Percentiles rank a stretch among this genome's conserved stretches.
These are phyloP conservation scores for Lactarius hengduanensis DNA, from an alignment of 768 basidiomycete species.

Conservation along the genomic window DNA sequence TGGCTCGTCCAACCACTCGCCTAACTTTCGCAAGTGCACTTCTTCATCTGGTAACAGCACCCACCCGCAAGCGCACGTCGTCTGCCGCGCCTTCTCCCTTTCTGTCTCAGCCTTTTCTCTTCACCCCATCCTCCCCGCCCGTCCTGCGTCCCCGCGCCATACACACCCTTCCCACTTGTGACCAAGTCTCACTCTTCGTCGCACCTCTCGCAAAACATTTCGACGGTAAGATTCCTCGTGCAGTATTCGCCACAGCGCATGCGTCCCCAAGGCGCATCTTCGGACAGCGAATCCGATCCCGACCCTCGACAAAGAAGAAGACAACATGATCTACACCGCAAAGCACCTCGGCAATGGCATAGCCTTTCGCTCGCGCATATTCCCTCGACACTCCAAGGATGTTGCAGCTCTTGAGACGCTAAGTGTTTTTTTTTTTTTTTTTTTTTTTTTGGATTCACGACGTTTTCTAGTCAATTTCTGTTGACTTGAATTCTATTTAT, in stretches of 20 bases:
- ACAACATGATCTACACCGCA: constrained; percentile 21
- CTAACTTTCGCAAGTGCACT: no score
- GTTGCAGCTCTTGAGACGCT: no score
- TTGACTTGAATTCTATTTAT: no score
- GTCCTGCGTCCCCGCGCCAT: no score
- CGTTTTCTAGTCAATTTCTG: no score
- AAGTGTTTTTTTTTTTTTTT: no score
- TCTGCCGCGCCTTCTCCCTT: background rate
- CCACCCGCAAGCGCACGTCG: constrained; percentile 23
- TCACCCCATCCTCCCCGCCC: no score
- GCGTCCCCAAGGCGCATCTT: constrained; percentile 12
- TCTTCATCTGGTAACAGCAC: background rate
- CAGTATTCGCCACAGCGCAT: constrained; percentile 18
- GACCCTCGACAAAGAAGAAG: constrained; percentile 19
- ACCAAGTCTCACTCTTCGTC: constrained; percentile 27
- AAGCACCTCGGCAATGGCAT: constrained; percentile 18
- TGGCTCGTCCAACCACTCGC: no score
- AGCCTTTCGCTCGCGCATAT: constrained; percentile 25
- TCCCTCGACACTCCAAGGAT: constrained; percentile 19
- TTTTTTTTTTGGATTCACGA: no score
- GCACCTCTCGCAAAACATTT: constrained; percentile 20
- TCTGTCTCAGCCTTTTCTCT: no score
- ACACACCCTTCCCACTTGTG: background rate
- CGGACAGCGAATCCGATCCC: constrained; percentile 24
- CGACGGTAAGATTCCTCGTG: constrained; percentile 20